Base-by-base conservation (phyloP, 2,329 filamentous ascomycete genomes). In the Calonectria naviculata region DNA sequence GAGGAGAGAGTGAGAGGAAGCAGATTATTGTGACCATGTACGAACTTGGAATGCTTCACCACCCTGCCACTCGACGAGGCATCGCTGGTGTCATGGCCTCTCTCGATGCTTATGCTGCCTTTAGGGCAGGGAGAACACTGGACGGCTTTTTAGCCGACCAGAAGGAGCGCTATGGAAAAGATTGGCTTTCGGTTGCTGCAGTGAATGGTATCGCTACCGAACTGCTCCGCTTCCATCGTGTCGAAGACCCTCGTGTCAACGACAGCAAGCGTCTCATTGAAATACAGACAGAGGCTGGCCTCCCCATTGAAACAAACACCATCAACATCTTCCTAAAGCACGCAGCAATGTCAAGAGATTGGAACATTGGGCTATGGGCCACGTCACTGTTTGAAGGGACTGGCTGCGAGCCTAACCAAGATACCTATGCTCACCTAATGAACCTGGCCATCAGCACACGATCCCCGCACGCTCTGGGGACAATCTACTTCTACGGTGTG, bases 1-100 rank as follows among this genome's bases (percentile, higher is more conserved):
- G 90, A 79, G 88, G 88, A 13, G 90, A 92, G 77, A 86, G 89
- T n/a, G 84, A 87, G 61, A 83, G 84, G 63, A 83, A 84, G 28
- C 85, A 86, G 73, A 80, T 88, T 34, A 77, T 89, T 34, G 82
- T 83, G 15, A 81, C 82, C 68, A 89, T 89, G 87, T 81, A 85
- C 66, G 78, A 83, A 41, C 80, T 84, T 21, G 85, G 84, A 28
- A 80, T 88, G 60, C 81, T 89, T 46, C 76, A 82, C 9, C 81
- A 83, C 28, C 78, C 80, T 0, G 74, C 75, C 0, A 83, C 83
- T 1, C 79, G 84, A 9, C 81, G 80, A 9, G 78, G 78, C 12
- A 80, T 89, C 28, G 85, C 86, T 4, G 74, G 75, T 13, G 80
- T 84, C 52, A 85, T 88, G 83, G 86, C 83, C 9, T 73, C 79